Conservation (phyloP, 805 yeast genomes). For the Wickerhamomyces sydowiorum region DNA sequence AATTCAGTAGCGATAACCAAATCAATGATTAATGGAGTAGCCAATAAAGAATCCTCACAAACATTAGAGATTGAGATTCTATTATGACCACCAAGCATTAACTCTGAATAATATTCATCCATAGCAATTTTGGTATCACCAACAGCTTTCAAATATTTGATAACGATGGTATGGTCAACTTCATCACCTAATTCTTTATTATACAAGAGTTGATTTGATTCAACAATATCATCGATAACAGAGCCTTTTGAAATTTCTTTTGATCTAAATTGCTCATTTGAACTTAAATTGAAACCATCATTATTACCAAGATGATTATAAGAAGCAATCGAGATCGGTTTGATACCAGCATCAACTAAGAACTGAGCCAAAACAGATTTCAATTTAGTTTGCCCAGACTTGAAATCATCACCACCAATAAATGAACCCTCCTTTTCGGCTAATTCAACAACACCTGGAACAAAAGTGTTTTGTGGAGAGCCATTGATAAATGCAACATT, state of each 20-base stretch:
- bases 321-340: conserved; percentile 90
- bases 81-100: conserved; percentile 97
- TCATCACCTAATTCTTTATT: conserved; percentile 70
- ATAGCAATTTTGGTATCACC: conserved; percentile 96
- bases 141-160: conserved; percentile 89
- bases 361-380: conserved; percentile 96
- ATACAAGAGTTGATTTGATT: conserved; percentile 78
- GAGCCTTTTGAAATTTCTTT: conserved; percentile 92
- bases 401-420: conserved; percentile 97
- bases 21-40: conserved; percentile 92
- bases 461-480: conserved; percentile 96
- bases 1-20: conserved; percentile 87
- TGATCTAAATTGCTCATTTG: conserved; percentile 90
- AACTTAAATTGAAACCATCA: conserved; percentile 87
- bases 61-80: conserved; percentile 91
- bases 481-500: conserved; percentile 89
- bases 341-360: conserved; percentile 95
- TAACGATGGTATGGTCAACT: conserved; percentile 92
- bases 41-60: conserved; percentile 92
- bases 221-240: conserved; percentile 92
- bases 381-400: conserved; percentile 92
- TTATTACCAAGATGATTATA: conserved; percentile 96
- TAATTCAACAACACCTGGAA: conserved; percentile 88
- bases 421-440: conserved; percentile 72
- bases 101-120: conserved; percentile 96